phyloP scores from a whole-genome alignment of 1,284 basidiomycete genomes.

The Phellopilus nigrolimitatus region DNA sequence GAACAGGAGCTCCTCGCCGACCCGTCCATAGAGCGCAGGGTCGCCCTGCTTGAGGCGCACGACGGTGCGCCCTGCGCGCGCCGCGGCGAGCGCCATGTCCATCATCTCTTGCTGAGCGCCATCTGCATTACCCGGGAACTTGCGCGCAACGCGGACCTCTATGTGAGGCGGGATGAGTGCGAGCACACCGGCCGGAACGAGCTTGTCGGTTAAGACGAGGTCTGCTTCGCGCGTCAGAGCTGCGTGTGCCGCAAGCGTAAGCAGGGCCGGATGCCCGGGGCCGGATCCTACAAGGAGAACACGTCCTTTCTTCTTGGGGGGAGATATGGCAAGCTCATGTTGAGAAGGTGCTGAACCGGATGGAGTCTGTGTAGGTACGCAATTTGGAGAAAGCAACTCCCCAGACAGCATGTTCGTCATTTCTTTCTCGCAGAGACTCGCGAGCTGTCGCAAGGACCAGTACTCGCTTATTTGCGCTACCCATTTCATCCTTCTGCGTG shows the following conservation, averaged over 20 bases:
- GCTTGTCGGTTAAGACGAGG: constrained; percentile 91
- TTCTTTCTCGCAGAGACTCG: constrained; percentile 60
- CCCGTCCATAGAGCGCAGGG: constrained; percentile 90
- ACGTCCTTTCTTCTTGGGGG: constrained; percentile 45
- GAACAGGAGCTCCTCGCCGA: constrained; percentile 91
- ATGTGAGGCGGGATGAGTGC: constrained; percentile 76
- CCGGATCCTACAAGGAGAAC: constrained; percentile 93
- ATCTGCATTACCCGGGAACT: constrained; percentile 97
- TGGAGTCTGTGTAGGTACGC: constrained; percentile 20
- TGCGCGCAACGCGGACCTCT: constrained; percentile 82
- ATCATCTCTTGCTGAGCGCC: constrained; percentile 93
- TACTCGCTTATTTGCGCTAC: constrained; percentile 92
- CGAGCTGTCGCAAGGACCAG: constrained; percentile 81
- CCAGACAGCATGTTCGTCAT: constrained; percentile 64
- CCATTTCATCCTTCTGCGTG: constrained; percentile 76
- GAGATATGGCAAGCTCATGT: constrained; percentile 28
- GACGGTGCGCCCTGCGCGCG: constrained; percentile 75
- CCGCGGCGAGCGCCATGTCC: constrained; percentile 82
- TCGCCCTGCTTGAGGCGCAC: constrained; percentile 96
- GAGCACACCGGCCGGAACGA: constrained; percentile 90
- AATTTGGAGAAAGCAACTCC: constrained; percentile 27
- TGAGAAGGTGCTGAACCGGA: constrained; percentile 20
- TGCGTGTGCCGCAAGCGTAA: constrained; percentile 83
- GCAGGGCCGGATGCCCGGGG: constrained; percentile 88
- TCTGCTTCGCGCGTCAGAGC: constrained; percentile 75